phyloP scores from a whole-genome alignment of 805 yeast genomes.

The Ogataea chonburiensis region DNA sequence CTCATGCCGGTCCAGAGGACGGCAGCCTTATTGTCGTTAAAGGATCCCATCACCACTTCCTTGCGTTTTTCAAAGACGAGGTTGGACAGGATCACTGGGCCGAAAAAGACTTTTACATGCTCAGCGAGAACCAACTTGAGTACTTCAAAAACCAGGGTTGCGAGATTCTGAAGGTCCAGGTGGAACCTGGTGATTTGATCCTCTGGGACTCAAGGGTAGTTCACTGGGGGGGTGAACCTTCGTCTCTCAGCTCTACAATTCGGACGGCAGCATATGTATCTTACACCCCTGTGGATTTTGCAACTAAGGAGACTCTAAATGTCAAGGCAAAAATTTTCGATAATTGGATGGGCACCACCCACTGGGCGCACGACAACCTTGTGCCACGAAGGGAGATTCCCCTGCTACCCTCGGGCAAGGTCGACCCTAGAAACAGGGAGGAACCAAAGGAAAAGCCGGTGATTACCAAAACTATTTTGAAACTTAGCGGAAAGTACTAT shows the following conservation, averaged over 20 bases:
- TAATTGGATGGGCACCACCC: constrained; percentile 30
- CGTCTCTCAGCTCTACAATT: constrained; percentile 23
- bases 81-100: constrained; percentile 24
- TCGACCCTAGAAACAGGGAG: no score
- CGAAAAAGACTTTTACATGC: constrained; percentile 18
- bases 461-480: no score
- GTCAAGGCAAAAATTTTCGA: constrained; percentile 25
- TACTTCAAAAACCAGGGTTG: constrained; percentile 30
- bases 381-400: no score
- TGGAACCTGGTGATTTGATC: constrained; percentile 36
- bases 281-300: constrained; percentile 35
- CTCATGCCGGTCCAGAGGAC: constrained; percentile 25
- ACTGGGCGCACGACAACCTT: constrained; percentile 38
- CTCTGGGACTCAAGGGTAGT: constrained; percentile 36
- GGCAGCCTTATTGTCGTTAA: constrained; percentile 34
- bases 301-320: constrained; percentile 27
- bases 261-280: constrained; percentile 32
- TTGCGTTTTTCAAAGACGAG: constrained; percentile 27
- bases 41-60: constrained; percentile 22
- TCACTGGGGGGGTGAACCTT: constrained; percentile 34
- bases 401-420: no score
- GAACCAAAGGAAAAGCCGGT: no score
- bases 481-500: no score
- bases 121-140: constrained; percentile 23
- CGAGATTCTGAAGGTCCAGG: constrained; percentile 29